phyloP scores from a whole-genome alignment of 495 filamentous ascomycete genomes.

The Penicillium cinerascens region DNA sequence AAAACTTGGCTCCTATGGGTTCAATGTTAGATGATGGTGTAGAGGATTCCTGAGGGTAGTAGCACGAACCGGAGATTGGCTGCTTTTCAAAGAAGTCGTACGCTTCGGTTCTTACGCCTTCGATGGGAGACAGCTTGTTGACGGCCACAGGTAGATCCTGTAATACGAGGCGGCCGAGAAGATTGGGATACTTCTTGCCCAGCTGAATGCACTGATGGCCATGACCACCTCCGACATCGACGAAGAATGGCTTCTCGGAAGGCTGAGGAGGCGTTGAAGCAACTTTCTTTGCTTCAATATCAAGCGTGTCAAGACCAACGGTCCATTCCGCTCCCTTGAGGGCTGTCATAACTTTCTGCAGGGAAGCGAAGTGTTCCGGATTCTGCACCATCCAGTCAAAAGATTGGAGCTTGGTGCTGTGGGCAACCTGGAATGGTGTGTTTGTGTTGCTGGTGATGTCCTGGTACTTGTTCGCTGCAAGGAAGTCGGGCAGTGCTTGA shows the following conservation, averaged over 20 bases:
- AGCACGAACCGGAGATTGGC: slow-evolving; percentile 34
- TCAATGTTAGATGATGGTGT: not conserved
- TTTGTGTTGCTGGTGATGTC: slow-evolving; percentile 32
- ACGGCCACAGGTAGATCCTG: slow-evolving; percentile 51
- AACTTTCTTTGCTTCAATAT: slow-evolving; percentile 14
- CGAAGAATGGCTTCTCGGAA: slow-evolving; percentile 33
- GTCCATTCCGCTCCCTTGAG: slow-evolving; percentile 31
- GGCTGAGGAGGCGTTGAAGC: not conserved
- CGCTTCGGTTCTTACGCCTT: slow-evolving; percentile 43
- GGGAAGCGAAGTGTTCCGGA: slow-evolving; percentile 32
- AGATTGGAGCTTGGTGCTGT: slow-evolving; percentile 35
- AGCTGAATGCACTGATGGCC: slow-evolving; percentile 52
- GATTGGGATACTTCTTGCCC: slow-evolving; percentile 35
- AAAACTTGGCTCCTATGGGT: slow-evolving; percentile 24
- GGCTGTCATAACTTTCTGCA: slow-evolving; percentile 40
- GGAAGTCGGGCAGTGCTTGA: slow-evolving; percentile 35
- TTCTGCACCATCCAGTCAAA: slow-evolving; percentile 40
- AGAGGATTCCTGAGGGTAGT: not conserved
- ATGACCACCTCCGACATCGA: slow-evolving; percentile 53
- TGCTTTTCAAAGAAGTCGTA: slow-evolving; percentile 53
- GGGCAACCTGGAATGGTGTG: slow-evolving; percentile 39
- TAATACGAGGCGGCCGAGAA: slow-evolving; percentile 45
- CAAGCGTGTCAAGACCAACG: slow-evolving; percentile 22
- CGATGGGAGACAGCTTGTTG: slow-evolving; percentile 27
- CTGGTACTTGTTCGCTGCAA: slow-evolving; percentile 37